Base-by-base conservation (phyloP, 1,139 yeast genomes). In the Sporopachydermia cereana region DNA sequence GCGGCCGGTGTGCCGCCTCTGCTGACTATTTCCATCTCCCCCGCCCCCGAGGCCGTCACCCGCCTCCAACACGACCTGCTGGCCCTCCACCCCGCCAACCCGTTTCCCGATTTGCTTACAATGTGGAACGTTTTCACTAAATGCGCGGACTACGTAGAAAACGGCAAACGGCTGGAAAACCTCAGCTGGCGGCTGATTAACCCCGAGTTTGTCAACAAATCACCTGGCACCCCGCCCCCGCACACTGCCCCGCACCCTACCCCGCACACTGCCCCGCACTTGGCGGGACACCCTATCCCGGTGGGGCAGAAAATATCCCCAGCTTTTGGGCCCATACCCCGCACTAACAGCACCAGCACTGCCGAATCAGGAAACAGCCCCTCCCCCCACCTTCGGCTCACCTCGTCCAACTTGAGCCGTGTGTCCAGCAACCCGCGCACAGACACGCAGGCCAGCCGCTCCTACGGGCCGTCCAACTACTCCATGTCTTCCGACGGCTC, bases 111-210 rank as follows among this genome's bases (percentile, higher is more conserved):
- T 34, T 64, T 73, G 4, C 58, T 69, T 41, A 61, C 71, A 17
- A 62, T 74, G 44, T 74, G 78, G 77, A 62, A 72, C 12, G 76
- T 77, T 4, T 62, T 76, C 44, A 68, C 76, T n/a, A 73, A 72
- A 50, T 73, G 78, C 41, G 69, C 76, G 18, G 67, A 69, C 47
- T 66, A 66, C 48, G 65, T 76, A 41, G 69, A 67, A 47, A 71
- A 75, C 53, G 81, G 81, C 27, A 66, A 70, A 45, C 62, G 82
- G 20, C 58, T 76, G 12, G 81, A 75, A 55, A 76, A 76, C 54
- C 65, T 76, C 47, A 71, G 77, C 44, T 76, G 81, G 81, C 61
- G 82, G 36, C 66, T 76, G 34, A 75, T 77, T 58, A 74, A 74
- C 49, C 61, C 77, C 44, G 74, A 71, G 17, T 34, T 34, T n/a